phyloP scores from a whole-genome alignment of 2,329 filamentous ascomycete species.

The Hypoxylon sp. region DNA sequence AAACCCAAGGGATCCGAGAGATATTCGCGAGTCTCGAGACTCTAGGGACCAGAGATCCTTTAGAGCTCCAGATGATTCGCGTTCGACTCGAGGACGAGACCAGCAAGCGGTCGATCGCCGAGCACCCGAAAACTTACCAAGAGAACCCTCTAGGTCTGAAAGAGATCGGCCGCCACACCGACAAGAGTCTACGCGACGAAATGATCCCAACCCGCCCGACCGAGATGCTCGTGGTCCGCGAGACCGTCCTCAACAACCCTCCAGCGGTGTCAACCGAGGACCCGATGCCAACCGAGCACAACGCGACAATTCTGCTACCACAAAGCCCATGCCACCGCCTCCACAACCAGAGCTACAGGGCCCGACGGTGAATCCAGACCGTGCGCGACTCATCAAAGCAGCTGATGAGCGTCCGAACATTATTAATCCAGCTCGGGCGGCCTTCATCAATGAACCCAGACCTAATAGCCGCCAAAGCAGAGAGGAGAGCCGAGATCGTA shows the following conservation, averaged over 20 bases:
- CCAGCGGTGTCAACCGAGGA: slow-evolving; percentile 41
- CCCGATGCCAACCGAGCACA: slow-evolving; percentile 45
- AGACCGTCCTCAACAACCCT: slow-evolving; percentile 52
- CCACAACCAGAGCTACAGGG: slow-evolving; percentile 54
- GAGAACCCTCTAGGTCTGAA: slow-evolving; percentile 56
- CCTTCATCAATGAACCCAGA: slow-evolving; percentile 58
- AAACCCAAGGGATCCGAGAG: slow-evolving; percentile 55
- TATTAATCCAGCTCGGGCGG: slow-evolving; percentile 63
- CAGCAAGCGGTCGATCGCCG: slow-evolving; percentile 58
- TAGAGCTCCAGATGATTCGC: slow-evolving; percentile 57
- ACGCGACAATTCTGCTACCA: slow-evolving; percentile 46
- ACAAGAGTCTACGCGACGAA: slow-evolving; percentile 48
- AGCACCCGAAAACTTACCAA: slow-evolving; percentile 52
- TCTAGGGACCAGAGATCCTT: slow-evolving; percentile 56
- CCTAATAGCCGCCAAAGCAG: slow-evolving; percentile 55
- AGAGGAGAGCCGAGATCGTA: slow-evolving; percentile 61
- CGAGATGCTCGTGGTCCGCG: slow-evolving; percentile 52
- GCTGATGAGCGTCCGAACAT: slow-evolving; percentile 55
- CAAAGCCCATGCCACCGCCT: slow-evolving; percentile 51
- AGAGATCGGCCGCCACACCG: slow-evolving; percentile 54
- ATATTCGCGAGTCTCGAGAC: slow-evolving; percentile 54
- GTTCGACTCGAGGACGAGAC: slow-evolving; percentile 59
- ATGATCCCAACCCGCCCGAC: slow-evolving; percentile 54
- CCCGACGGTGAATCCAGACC: slow-evolving; percentile 67
- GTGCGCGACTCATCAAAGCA: slow-evolving; percentile 61